Evolutionary conservation across 1,284 basidiomycete species (phyloP).

Genomic region (Cutaneotrichosporon dermatis): DNA sequence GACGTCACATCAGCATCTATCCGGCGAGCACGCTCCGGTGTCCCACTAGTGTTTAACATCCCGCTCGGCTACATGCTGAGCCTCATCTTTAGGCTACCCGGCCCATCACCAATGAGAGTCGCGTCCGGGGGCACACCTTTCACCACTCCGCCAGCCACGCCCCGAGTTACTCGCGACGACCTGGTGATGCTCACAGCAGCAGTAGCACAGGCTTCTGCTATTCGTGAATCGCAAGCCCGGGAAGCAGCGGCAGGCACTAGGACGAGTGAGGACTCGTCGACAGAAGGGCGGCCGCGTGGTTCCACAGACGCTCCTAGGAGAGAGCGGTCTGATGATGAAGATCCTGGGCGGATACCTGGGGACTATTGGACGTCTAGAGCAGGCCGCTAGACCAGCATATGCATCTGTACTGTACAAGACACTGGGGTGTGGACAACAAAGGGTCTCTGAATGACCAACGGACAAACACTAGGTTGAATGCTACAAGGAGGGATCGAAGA

Average conservation of each 20-base stretch:
- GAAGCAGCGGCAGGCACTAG: not conserved
- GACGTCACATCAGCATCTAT: not conserved
- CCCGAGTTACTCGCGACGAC: not conserved
- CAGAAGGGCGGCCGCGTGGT: not conserved
- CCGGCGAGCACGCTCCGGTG: slow-evolving; percentile 20
- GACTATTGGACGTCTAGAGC: slow-evolving; percentile 25
- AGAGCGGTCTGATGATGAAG: not conserved
- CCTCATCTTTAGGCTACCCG: slow-evolving; percentile 31
- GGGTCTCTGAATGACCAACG: too few relatives aligned
- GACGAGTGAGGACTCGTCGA: not conserved
- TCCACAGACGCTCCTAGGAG: not conserved
- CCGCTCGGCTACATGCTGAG: slow-evolving; percentile 27
- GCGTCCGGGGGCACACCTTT: slow-evolving; percentile 35
- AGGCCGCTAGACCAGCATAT: slow-evolving; percentile 6
- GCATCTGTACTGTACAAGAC: slow-evolving; percentile 13
- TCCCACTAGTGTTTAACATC: slow-evolving; percentile 36
- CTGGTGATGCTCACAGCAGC: slow-evolving; percentile 3
- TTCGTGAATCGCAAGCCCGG: not conserved
- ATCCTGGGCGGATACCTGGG: slow-evolving; percentile 15
- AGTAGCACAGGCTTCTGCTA: not conserved
- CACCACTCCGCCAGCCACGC: slow-evolving; percentile 20
- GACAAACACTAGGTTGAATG: too few relatives aligned
- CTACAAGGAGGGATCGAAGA: too few relatives aligned
- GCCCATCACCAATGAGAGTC: slow-evolving; percentile 23
- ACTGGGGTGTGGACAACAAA: too few relatives aligned